phyloP scores from a whole-genome alignment of 768 basidiomycete genomes.

The Phylloporus sp. region DNA sequence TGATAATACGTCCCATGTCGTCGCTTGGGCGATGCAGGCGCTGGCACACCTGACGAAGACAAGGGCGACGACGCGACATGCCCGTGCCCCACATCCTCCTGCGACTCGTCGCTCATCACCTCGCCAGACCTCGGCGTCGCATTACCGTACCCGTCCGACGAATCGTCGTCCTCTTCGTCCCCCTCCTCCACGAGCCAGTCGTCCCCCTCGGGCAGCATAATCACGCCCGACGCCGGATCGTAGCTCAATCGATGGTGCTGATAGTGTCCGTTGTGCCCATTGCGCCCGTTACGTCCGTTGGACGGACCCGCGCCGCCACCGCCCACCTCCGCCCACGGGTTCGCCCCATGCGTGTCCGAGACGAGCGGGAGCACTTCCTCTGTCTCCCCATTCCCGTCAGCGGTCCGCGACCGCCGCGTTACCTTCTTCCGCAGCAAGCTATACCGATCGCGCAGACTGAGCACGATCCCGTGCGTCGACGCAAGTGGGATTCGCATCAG shows the following conservation, averaged over 20 bases:
- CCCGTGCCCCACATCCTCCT: slow-evolving; percentile 24
- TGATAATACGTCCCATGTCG: slow-evolving; percentile 81
- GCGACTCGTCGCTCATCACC: slow-evolving; percentile 9
- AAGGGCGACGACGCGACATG: too few species aligned
- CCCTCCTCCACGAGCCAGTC: slow-evolving; percentile 60
- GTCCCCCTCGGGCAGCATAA: slow-evolving; percentile 75
- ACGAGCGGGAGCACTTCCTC: slow-evolving; percentile 19
- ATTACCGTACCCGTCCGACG: slow-evolving; percentile 41
- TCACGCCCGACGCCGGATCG: slow-evolving; percentile 83
- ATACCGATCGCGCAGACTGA: slow-evolving; percentile 73
- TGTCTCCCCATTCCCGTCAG: slow-evolving; percentile 8
- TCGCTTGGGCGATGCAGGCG: slow-evolving; percentile 40
- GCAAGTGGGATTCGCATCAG: slow-evolving; percentile 37
- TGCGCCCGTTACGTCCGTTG: slow-evolving; percentile 26
- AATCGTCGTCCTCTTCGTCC: slow-evolving; percentile 38
- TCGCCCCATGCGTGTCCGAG: slow-evolving; percentile 30
- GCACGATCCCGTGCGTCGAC: slow-evolving; percentile 63
- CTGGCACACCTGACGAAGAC: slow-evolving; percentile 22
- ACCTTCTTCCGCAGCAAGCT: slow-evolving; percentile 43
- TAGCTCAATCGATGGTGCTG: slow-evolving; percentile 67
- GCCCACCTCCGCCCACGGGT: slow-evolving; percentile 67
- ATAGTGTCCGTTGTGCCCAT: slow-evolving; percentile 19
- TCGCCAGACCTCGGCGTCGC: slow-evolving; percentile 24
- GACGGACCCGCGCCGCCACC: slow-evolving; percentile 9
- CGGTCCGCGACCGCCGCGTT: slow-evolving; percentile 6